Evolutionary conservation across 2,329 filamentous ascomycete species (phyloP).

Genomic region (Raffaelea ambrosiae): DNA sequence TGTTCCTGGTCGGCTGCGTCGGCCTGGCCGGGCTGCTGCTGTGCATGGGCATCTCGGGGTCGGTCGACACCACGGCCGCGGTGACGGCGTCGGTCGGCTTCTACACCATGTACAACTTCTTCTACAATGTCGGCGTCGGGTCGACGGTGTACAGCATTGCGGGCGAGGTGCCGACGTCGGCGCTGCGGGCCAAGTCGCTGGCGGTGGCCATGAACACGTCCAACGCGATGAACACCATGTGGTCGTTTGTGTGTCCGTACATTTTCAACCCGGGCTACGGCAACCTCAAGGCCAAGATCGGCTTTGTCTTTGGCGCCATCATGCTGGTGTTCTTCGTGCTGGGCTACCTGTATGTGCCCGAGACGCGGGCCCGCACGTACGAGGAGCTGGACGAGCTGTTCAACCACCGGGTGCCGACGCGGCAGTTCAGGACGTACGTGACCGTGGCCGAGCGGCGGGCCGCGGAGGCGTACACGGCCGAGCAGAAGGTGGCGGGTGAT

Average conservation of each 20-base stretch:
- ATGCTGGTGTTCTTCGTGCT: constrained; percentile 23
- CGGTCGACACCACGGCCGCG: constrained; percentile 10
- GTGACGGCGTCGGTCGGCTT: constrained; percentile 15
- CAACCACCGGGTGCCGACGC: constrained; percentile 2
- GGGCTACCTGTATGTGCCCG: constrained; percentile 46
- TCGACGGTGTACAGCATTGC: constrained; percentile 15
- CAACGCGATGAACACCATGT: constrained; percentile 10
- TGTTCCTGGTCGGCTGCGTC: constrained; percentile 3
- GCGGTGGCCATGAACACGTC: constrained; percentile 10
- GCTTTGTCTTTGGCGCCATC: constrained; percentile 17
- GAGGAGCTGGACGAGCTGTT: constrained; percentile 11
- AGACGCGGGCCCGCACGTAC: constrained; percentile 28
- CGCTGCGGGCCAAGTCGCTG: constrained; percentile 16
- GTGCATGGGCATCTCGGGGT: constrained; percentile 17
- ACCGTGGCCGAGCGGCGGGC: constrained; percentile 6
- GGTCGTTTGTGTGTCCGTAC: constrained; percentile 17
- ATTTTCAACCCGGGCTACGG: constrained; percentile 18
- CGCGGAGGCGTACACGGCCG: constrained; percentile 3
- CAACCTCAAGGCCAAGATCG: constrained; percentile 16
- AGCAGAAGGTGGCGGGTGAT: constrained; percentile 2
- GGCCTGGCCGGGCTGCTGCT: constrained; percentile 21
- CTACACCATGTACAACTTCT: constrained; percentile 17
- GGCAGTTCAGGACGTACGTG: constrained; percentile 3
- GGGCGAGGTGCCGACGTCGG: constrained; percentile 17
- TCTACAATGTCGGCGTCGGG: constrained; percentile 16